Evolutionary conservation across 805 yeast genomes (phyloP).

Genomic region (Metschnikowia peoriensis): DNA sequence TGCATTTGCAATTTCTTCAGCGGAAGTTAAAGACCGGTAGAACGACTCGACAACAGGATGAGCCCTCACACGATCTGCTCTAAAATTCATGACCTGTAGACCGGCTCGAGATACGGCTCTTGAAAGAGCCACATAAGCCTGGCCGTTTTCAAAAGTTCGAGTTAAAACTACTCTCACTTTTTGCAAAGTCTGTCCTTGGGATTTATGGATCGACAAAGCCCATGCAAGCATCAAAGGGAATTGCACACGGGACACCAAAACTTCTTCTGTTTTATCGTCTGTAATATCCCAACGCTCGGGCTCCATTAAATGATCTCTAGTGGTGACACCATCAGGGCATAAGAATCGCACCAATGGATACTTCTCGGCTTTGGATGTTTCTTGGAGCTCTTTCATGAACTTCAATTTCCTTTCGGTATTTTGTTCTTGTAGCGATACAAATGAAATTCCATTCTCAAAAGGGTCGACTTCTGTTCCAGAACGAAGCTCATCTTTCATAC

Average conservation of each 20-base stretch:
- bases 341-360: constrained; percentile 77
- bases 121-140: constrained; percentile 78
- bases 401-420: constrained; percentile 49
- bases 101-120: constrained; percentile 49
- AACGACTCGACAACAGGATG: constrained; percentile 16
- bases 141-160: constrained; percentile 75
- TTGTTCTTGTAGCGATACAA: not conserved
- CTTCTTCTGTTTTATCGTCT: constrained; percentile 61
- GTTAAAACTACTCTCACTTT: constrained; percentile 67
- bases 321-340: constrained; percentile 61
- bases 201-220: constrained; percentile 82
- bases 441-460: not conserved
- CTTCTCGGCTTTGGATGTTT: constrained; percentile 46
- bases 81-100: constrained; percentile 19
- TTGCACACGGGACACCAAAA: constrained; percentile 52
- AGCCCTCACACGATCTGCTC: constrained; percentile 14
- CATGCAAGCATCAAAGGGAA: constrained; percentile 72
- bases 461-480: not conserved
- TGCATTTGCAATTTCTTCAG: constrained; percentile 10
- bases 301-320: constrained; percentile 73
- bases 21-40: constrained; percentile 27
- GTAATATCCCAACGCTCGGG: constrained; percentile 82
- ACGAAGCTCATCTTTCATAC: not conserved
- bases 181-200: constrained; percentile 81
- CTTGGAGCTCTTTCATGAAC: constrained; percentile 42